Evolutionary conservation across 768 basidiomycete species (phyloP), one percentile per base, ranked within the genome.

Genomic region (Auriscalpium microsporum): DNA sequence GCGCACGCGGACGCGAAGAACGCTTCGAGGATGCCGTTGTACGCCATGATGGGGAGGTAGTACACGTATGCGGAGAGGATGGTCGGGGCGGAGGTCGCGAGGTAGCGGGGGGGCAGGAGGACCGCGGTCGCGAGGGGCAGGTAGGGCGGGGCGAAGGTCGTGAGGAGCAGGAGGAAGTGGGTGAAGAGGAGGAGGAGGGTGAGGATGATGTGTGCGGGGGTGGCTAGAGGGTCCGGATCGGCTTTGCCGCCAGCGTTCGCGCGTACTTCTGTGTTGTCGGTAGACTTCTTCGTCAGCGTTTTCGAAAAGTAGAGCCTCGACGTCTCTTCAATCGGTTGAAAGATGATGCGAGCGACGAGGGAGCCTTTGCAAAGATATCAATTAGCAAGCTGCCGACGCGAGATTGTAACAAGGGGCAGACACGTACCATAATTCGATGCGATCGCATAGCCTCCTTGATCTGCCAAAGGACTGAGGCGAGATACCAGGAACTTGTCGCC

Each of bases 261-360:
- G 17, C 71, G 59, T 28, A 28, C 40, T 17, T 50, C 51, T 17
- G 56, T 44, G 5, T 48, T 28, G 17, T 28, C 46, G 11, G 4
- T 28, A 19, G n/a, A 2, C 10, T 19, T 52, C 6, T 59, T 58
- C 9, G 62, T 80, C 57, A 73, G 75, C 56, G 73, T 77, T 52
- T 75, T 85, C 1, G 95, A 94, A 70, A 96, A 97, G 70, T 86
- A 92, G 3, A 97, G 76, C 1, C 94, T 84, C 1, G 87, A 80
- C 1, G 90, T 87, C 70, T 99, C 96, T 69, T 99, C 96, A 23
- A 97, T 81, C 0, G 96, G 96, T 62, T 97, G 95, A 66, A 98
- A 95, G 23, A 94, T 65, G 56, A 98, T 87, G 16, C 96, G 84
- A 6, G 94, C 95, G 23, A 96, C 73, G 13, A 98, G 78, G 3